Base-by-base conservation (phyloP, 352 stramenopile genomes). In the Globisporangium megalacanthum region DNA sequence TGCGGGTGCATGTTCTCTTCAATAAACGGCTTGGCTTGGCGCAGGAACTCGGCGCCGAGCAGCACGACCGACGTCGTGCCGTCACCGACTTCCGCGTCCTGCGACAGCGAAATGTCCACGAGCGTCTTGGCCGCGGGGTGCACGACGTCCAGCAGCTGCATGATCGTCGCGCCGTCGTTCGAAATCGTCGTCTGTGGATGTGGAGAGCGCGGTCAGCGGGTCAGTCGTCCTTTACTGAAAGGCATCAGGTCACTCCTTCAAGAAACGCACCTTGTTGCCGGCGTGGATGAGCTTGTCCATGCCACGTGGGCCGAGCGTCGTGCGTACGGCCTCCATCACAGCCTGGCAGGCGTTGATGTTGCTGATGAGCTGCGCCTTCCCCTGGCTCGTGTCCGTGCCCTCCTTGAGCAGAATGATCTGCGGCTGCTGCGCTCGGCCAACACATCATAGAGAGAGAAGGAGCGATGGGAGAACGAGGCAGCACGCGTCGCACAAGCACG, bases 241-340 rank as follows among this genome's bases (percentile, higher is more conserved):
- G 6, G 15, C 22, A 10, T 17, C 49, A 44, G 2, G 13, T 29
- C 15, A 22, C 25, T 49, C 3, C 4, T 6, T 3, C 9, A 22
- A 47, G 15, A 9, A 48, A 46, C 36, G 51, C 48, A 79, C 70
- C 66, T 89, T 91, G 53, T 75, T 78, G 54, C 86, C 84, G 31
- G 94, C 78, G 63, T 98, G 95, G 45, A 99, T 94, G n/a, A 99
- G 83, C 73, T 99, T 99, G 83, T 99, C 97, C 95, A 99, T 99
- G 60, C 97, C 97, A 31, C 97, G 89, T 29, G 97, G 97, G 22
- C 97, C 97, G 29, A 99, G 79, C 13, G 97, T 99, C 31, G 97
- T 98, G 57, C 96, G 88, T 52, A 99, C 89, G 54, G 96, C 91
- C 71, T 99, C 97, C 68, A 96, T 97, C 47, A 99, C 92, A 25